A percentile compares a stretch with the other conserved stretches of the same genome.
phyloP scores from a whole-genome alignment of 225 moss, liverwort and hornwort genomes.

The Marchantia polymorpha region DNA sequence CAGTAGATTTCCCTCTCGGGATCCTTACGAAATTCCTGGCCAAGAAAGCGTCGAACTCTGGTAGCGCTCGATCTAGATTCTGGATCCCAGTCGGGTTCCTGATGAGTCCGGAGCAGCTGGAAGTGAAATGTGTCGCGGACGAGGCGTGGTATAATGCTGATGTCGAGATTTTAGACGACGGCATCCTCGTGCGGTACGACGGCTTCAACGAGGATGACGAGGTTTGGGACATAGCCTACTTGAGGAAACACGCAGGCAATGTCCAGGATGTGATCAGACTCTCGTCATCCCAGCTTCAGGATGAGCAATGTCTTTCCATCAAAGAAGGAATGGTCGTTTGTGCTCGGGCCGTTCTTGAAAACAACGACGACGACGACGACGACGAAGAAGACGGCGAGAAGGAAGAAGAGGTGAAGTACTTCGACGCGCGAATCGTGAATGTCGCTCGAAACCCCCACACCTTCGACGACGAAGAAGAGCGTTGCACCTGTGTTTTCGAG shows the following conservation, averaged over 20 bases:
- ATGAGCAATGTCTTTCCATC: not conserved
- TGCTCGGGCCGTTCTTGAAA: not conserved
- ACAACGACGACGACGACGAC: not conserved
- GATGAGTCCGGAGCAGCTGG: not conserved
- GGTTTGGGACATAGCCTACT: not conserved
- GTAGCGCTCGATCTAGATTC: too few relatives aligned
- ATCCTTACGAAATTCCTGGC: too few relatives aligned
- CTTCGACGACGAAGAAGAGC: not conserved
- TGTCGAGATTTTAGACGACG: not conserved
- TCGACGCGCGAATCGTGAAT: constrained; percentile 3
- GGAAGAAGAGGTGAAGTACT: constrained; percentile 4
- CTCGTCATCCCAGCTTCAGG: constrained; percentile 13
- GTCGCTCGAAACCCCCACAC: not conserved
- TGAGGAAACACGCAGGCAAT: not conserved
- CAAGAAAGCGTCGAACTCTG: too few relatives aligned
- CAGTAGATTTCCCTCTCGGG: too few relatives aligned
- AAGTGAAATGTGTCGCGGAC: not conserved
- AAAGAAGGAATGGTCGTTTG: not conserved
- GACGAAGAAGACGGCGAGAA: not conserved
- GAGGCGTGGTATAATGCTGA: constrained; percentile 15
- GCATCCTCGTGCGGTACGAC: not conserved
- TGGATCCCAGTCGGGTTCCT: not conserved
- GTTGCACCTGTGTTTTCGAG: constrained; percentile 8
- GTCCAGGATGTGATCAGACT: constrained; percentile 1
- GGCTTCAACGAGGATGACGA: not conserved